A percentile compares a stretch with the other conserved stretches of the same genome.
Evolutionary conservation across 148 eudicot species (phyloP).

Genomic region (Persicaria maculosa): DNA sequence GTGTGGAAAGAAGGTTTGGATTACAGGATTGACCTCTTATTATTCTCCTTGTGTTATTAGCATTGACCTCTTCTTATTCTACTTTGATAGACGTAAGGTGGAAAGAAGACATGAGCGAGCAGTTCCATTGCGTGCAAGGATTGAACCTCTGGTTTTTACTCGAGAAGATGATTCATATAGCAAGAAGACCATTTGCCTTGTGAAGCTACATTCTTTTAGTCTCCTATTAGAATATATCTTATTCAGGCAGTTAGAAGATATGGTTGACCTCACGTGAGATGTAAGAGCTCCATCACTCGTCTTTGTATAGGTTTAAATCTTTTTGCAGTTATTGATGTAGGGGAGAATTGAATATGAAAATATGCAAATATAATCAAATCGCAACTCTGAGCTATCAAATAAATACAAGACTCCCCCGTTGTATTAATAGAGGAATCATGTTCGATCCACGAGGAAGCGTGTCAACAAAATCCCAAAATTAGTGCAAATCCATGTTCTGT

Average conservation of each 20-base stretch:
- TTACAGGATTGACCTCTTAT: neutral
- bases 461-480: no score
- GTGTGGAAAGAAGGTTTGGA: constrained; percentile 34
- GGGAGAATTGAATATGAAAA: no score
- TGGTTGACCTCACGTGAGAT: neutral
- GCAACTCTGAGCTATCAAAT: no score
- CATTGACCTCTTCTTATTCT: neutral
- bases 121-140: neutral
- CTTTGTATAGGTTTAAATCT: neutral
- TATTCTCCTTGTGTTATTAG: neutral
- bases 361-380: no score
- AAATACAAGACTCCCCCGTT: no score
- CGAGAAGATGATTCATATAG: neutral
- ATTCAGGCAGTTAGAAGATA: neutral
- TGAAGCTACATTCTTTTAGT: neutral
- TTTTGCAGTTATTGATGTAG: neutral
- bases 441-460: no score
- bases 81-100: constrained; percentile 3
- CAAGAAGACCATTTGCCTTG: neutral
- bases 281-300: neutral
- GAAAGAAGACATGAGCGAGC: constrained; percentile 9
- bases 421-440: no score
- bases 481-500: no score
- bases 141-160: constrained; percentile 6
- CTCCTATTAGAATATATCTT: neutral